phyloP scores from a whole-genome alignment of 768 basidiomycete species.

The Tephrocybe sp. region DNA sequence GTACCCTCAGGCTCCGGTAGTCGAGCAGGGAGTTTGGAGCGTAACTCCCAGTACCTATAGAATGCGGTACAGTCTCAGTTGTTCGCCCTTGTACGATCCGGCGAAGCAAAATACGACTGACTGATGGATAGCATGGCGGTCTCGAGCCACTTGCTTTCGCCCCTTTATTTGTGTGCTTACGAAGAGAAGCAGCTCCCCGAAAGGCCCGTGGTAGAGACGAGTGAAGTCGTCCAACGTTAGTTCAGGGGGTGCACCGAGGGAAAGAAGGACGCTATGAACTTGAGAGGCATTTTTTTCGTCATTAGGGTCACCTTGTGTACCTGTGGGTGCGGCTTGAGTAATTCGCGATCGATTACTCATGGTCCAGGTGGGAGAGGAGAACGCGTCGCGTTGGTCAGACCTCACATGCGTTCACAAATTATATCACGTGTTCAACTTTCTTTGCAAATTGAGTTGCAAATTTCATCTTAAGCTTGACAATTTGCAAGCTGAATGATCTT shows the following conservation, averaged over 20 bases:
- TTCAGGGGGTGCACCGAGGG: conserved; percentile 16
- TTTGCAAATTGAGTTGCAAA: no score
- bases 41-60: conserved; percentile 9
- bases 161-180: conserved; percentile 19
- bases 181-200: conserved; percentile 15
- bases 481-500: no score
- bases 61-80: conserved; percentile 2
- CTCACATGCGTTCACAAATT: no score
- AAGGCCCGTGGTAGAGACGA: conserved; percentile 16
- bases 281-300: not conserved
- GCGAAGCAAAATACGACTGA: conserved; percentile 1
- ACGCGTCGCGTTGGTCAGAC: conserved; percentile 1
- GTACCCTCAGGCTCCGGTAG: conserved; percentile 1
- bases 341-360: conserved; percentile 8
- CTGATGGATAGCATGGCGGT: conserved; percentile 12
- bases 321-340: not conserved
- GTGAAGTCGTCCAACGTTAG: conserved; percentile 15
- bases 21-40: conserved; percentile 5
- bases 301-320: not conserved
- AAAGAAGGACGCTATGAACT: conserved; percentile 7
- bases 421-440: no score
- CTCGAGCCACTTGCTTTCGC: conserved; percentile 12
- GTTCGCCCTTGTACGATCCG: not conserved
- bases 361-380: not conserved
- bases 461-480: no score